Conservation (phyloP, 768 basidiomycete genomes). For the Pleurotus pulmonarius region DNA sequence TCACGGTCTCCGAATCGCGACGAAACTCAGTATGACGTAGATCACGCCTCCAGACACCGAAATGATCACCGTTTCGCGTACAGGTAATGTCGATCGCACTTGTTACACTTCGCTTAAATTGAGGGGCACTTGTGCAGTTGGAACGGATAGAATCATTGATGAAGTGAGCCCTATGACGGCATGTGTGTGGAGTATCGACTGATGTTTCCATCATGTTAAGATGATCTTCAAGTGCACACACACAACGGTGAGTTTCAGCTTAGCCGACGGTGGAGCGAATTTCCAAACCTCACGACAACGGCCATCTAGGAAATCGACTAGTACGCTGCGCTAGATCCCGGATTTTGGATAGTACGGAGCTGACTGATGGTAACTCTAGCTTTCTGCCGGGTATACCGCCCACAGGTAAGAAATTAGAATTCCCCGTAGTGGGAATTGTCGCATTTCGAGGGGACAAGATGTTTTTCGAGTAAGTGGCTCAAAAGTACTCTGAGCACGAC, state of each 20-base stretch:
- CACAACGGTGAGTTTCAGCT: background rate
- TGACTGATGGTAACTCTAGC: background rate
- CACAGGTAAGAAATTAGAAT: conserved; percentile 4
- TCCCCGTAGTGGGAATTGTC: conserved; percentile 2
- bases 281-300: too few species aligned
- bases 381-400: conserved; percentile 5
- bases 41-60: conserved; percentile 6
- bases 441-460: conserved; percentile 8
- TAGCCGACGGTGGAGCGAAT: too few species aligned
- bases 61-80: conserved; percentile 6
- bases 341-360: background rate
- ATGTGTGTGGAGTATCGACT: background rate
- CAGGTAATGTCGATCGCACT: background rate
- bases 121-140: background rate
- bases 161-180: background rate
- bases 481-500: background rate
- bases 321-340: background rate
- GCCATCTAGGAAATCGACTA: conserved; percentile 5
- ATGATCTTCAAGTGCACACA: conserved; percentile 9
- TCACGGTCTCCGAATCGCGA: background rate
- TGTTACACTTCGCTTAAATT: background rate
- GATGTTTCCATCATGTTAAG: background rate
- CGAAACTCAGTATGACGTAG: background rate
- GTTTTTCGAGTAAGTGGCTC: conserved; percentile 2
- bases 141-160: conserved; percentile 5